A percentile compares a stretch with the other conserved stretches of the same genome.
Evolutionary conservation across 768 basidiomycete species (phyloP).

Genomic region (Auricularia auricula-judae): DNA sequence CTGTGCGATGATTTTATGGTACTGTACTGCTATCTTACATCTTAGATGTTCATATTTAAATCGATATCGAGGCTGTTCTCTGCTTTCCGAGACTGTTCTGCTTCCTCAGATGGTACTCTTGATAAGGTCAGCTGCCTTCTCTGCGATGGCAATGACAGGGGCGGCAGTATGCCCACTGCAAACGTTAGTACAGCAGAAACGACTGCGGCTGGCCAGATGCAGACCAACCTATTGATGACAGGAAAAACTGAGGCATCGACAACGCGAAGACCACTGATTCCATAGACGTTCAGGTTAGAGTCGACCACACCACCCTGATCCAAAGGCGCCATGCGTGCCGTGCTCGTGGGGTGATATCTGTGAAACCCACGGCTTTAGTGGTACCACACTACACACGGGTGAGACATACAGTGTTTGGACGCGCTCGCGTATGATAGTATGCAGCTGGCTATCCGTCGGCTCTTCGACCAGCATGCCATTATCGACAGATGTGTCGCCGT

Average conservation of each 20-base stretch:
- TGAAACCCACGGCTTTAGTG: conserved; percentile 5
- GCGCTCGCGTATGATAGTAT: conserved; percentile 17
- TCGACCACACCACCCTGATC: conserved; percentile 33
- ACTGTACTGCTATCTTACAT: no score
- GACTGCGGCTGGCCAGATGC: conserved; percentile 29
- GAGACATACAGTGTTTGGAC: conserved; percentile 23
- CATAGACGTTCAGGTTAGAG: conserved; percentile 31
- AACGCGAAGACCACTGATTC: conserved; percentile 30
- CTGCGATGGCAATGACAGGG: conserved; percentile 10
- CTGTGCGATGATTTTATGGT: no score
- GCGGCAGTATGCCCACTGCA: neutral
- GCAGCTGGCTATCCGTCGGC: conserved; percentile 25
- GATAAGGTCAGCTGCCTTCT: conserved; percentile 14
- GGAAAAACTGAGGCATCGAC: conserved; percentile 38
- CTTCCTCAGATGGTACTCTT: neutral
- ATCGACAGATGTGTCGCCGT: neutral
- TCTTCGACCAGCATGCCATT: no score
- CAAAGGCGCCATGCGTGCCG: conserved; percentile 27
- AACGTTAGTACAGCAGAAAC: neutral
- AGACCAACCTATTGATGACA: conserved; percentile 25
- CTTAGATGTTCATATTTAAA: no score
- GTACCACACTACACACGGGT: conserved; percentile 27
- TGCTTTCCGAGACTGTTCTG: no score
- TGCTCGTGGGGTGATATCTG: conserved; percentile 25
- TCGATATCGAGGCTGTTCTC: no score